These are phyloP conservation scores for Nakazawaea wyomingensis DNA, from an alignment of 805 yeast species.

Conservation along the genomic window DNA sequence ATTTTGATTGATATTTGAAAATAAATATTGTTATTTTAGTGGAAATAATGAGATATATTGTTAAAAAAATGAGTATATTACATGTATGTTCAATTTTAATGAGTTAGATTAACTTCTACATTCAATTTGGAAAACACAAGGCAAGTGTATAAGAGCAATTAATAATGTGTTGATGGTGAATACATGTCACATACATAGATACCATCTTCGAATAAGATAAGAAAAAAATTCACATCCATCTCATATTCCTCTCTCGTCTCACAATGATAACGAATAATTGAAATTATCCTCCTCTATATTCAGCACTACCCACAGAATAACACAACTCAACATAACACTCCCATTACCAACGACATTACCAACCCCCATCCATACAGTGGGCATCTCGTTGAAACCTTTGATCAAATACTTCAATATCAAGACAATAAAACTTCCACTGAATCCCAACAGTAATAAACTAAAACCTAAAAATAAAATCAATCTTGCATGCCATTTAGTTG, in stretches of 20 bases:
- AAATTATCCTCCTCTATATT: conserved; percentile 89
- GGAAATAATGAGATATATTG: too few species aligned
- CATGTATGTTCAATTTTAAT: not conserved
- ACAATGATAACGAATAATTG: conserved; percentile 82
- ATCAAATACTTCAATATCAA: conserved; percentile 78
- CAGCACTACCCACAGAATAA: conserved; percentile 88
- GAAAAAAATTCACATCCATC: too few species aligned
- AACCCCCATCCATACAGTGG: conserved; percentile 92
- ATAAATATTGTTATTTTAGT: too few species aligned
- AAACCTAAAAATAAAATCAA: conserved; percentile 88
- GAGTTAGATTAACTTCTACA: not conserved
- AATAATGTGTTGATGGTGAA: too few species aligned
- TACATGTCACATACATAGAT: too few species aligned
- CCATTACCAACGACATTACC: conserved; percentile 79
- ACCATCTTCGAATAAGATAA: too few species aligned
- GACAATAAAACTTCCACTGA: conserved; percentile 88
- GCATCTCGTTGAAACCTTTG: conserved; percentile 68
- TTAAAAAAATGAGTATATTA: not conserved
- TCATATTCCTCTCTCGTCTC: too few species aligned
- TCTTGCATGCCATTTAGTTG: conserved; percentile 89
- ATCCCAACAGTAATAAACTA: conserved; percentile 87
- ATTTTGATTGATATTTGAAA: too few species aligned
- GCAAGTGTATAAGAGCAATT: too few species aligned
- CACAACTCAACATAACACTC: conserved; percentile 82
- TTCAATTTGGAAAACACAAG: too few species aligned